Conservation (phyloP, 2,329 filamentous ascomycete species). For the Chaetomium strumarium region DNA sequence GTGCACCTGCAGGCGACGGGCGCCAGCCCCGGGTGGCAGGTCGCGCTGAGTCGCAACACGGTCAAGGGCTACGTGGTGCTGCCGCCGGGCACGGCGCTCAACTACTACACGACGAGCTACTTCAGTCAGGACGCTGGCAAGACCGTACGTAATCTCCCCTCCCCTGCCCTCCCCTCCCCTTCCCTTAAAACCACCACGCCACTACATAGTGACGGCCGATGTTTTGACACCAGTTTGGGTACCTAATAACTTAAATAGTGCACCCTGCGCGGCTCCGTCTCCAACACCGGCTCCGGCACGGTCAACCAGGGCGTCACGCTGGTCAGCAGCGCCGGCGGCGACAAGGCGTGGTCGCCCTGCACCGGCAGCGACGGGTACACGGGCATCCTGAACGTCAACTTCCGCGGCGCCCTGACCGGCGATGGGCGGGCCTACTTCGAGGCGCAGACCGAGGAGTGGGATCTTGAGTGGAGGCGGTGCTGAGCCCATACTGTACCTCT, state of each 20-base stretch:
- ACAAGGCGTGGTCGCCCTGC: conserved; percentile 34
- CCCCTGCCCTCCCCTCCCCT: background rate
- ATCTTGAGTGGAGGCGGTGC: conserved; percentile 34
- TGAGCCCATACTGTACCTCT: conserved; percentile 18
- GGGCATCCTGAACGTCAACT: conserved; percentile 38
- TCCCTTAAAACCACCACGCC: too few relatives aligned
- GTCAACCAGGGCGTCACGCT: conserved; percentile 29
- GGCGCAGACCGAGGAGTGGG: conserved; percentile 33
- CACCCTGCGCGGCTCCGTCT: conserved; percentile 27
- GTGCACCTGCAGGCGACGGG: conserved; percentile 31
- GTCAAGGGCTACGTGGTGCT: conserved; percentile 32
- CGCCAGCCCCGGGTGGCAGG: conserved; percentile 34
- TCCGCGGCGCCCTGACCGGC: conserved; percentile 33
- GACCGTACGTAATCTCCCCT: conserved; percentile 26
- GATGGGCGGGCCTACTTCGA: conserved; percentile 31
- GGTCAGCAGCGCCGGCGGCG: conserved; percentile 24
- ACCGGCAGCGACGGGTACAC: conserved; percentile 29
- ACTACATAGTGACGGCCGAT: too few relatives aligned
- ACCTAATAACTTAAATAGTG: conserved; percentile 19
- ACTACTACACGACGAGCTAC: conserved; percentile 33
- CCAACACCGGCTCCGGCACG: conserved; percentile 24
- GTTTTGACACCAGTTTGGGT: too few relatives aligned
- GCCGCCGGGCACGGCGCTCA: conserved; percentile 29
- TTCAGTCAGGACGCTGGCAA: conserved; percentile 33
- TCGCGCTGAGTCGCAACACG: conserved; percentile 31